Conservation (phyloP, 1,284 basidiomycete species). For the Cryptococcus maquisensis region DNA sequence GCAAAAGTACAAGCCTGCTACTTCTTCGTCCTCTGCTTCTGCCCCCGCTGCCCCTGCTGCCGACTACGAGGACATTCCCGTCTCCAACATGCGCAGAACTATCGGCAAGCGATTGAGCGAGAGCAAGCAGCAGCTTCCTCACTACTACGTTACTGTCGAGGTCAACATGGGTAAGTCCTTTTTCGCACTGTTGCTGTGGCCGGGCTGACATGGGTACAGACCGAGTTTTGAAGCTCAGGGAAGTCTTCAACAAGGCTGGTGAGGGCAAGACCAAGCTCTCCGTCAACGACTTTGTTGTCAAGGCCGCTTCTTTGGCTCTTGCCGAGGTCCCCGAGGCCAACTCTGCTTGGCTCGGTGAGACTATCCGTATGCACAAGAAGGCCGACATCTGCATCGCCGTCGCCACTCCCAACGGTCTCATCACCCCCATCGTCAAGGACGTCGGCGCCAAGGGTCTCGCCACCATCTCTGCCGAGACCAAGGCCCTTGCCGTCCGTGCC, state of each 20-base stretch:
- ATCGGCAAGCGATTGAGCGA: slow-evolving; percentile 88
- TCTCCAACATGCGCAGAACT: slow-evolving; percentile 89
- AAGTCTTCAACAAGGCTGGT: slow-evolving; percentile 86
- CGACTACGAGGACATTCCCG: slow-evolving; percentile 86
- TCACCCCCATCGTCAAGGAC: slow-evolving; percentile 96
- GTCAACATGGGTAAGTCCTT: slow-evolving; percentile 76
- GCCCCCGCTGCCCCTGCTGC: slow-evolving; percentile 49
- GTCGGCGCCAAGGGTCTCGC: slow-evolving; percentile 88
- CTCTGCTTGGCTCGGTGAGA: slow-evolving; percentile 95
- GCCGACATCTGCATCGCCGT: slow-evolving; percentile 97
- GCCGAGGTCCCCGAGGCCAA: slow-evolving; percentile 96
- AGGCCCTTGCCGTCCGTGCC: slow-evolving; percentile 88
- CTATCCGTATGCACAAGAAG: slow-evolving; percentile 91
- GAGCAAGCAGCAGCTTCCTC: slow-evolving; percentile 90
- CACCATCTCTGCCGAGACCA: slow-evolving; percentile 85
- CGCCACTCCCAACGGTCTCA: slow-evolving; percentile 90
- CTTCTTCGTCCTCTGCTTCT: slow-evolving; percentile 51
- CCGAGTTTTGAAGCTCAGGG: slow-evolving; percentile 86
- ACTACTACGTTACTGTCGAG: slow-evolving; percentile 95
- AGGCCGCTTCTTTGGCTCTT: slow-evolving; percentile 86
- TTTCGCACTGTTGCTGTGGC: neutral
- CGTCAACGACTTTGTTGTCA: slow-evolving; percentile 97
- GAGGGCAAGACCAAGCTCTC: slow-evolving; percentile 83
- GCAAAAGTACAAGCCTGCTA: slow-evolving; percentile 70
- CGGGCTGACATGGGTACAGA: slow-evolving; percentile 25